phyloP scores from a whole-genome alignment of 805 yeast species.

The Pichia manshurica region DNA sequence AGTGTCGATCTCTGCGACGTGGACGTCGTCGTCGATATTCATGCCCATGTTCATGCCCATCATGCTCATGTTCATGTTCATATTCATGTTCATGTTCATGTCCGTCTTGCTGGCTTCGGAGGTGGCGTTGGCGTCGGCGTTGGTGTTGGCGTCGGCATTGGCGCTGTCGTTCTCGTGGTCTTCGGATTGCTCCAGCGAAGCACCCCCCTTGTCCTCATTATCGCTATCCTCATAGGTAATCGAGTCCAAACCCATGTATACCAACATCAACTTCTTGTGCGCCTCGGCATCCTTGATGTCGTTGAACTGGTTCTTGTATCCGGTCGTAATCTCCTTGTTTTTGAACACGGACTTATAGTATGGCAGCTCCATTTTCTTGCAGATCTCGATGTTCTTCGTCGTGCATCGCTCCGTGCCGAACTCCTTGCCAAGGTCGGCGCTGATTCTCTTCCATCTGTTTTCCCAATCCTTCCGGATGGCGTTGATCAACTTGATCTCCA shows the following conservation, averaged over 20 bases:
- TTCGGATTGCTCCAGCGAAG: neutral
- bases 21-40: neutral
- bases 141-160: neutral
- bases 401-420: constrained; percentile 29
- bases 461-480: constrained; percentile 37
- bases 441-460: constrained; percentile 35
- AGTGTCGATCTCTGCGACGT: neutral
- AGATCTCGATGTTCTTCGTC: constrained; percentile 28
- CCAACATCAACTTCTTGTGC: constrained; percentile 31
- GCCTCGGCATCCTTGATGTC: constrained; percentile 30
- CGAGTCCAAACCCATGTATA: constrained; percentile 34
- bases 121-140: neutral
- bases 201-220: constrained; percentile 11
- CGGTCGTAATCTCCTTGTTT: constrained; percentile 25
- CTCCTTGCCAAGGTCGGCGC: constrained; percentile 28
- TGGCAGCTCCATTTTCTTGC: constrained; percentile 28
- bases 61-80: neutral
- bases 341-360: constrained; percentile 23
- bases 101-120: neutral
- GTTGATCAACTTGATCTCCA: constrained; percentile 29
- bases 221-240: constrained; percentile 30
- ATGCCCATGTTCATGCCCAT: neutral
- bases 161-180: neutral
- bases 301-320: constrained; percentile 22
- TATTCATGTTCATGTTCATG: neutral